A percentile compares a stretch with the other conserved stretches of the same genome.
Conservation (phyloP, 306 rosid genomes). For the Erythrophleum fordii region DNA sequence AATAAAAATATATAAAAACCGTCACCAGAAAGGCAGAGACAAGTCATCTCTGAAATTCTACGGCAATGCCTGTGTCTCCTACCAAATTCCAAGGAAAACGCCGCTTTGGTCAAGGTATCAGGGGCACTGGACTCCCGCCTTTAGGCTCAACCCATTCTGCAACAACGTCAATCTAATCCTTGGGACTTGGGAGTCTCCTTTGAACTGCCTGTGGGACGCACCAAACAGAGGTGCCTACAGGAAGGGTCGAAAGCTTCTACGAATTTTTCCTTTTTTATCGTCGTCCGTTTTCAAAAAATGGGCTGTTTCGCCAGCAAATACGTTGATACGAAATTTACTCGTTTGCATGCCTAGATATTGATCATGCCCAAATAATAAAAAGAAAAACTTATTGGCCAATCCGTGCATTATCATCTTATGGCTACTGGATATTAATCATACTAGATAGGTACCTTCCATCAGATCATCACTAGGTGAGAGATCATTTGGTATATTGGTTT, state of each 20-base stretch:
- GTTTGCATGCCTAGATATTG: background rate
- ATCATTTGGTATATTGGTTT: background rate
- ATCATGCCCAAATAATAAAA: background rate
- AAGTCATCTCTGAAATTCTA: background rate
- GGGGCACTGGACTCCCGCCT: conserved; percentile 4
- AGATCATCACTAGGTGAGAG: background rate
- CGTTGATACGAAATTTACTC: conserved; percentile 53
- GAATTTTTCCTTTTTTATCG: background rate
- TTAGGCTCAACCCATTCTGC: background rate
- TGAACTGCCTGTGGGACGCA: background rate
- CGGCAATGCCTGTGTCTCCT: background rate
- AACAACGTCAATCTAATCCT: background rate
- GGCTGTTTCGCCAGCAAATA: conserved; percentile 70
- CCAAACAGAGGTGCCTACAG: background rate
- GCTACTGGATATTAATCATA: background rate
- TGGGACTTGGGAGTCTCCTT: background rate
- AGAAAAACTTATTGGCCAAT: background rate
- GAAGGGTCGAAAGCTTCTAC: background rate
- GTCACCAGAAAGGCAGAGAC: background rate
- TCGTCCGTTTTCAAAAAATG: conserved; percentile 46
- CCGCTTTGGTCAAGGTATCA: background rate
- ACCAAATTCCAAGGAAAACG: background rate
- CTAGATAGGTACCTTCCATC: background rate
- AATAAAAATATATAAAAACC: background rate
- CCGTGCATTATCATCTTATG: background rate